Conservation (phyloP, 768 basidiomycete species). For the Phlebiopsis flavidoalba region DNA sequence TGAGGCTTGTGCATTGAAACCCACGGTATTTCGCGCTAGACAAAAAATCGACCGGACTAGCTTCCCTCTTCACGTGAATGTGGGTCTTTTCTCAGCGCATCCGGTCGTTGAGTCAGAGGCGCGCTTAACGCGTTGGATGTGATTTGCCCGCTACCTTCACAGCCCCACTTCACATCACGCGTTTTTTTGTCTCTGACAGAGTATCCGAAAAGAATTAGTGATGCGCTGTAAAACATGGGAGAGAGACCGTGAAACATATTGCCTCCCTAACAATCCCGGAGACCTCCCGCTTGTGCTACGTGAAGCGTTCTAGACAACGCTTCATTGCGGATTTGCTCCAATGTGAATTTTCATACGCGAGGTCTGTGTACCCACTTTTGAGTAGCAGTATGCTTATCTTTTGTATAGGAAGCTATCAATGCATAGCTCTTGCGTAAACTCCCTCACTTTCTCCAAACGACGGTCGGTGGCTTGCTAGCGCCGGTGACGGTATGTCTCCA, state of each 20-base stretch:
- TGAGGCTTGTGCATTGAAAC: background rate
- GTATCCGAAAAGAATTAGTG: background rate
- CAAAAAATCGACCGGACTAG: no score
- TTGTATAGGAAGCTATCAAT: constrained; percentile 25
- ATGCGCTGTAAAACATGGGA: background rate
- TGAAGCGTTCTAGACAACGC: background rate
- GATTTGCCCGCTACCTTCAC: background rate
- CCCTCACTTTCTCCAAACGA: constrained; percentile 30
- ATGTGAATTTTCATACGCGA: constrained; percentile 21
- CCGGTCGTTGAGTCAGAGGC: no score
- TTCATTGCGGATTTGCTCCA: background rate
- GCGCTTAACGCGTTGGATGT: background rate
- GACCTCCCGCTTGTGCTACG: background rate
- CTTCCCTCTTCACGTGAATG: no score
- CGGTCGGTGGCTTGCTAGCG: constrained; percentile 35
- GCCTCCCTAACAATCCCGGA: no score
- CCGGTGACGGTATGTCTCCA: constrained; percentile 28
- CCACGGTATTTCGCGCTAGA: background rate
- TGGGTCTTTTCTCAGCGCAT: no score
- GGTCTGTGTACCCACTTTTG: constrained; percentile 7
- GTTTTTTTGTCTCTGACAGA: background rate
- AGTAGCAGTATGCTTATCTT: background rate
- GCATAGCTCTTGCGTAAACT: constrained; percentile 34
- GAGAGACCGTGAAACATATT: background rate
- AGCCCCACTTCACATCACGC: background rate